These are phyloP conservation scores for Aspergillus tamarii DNA, from an alignment of 2,329 filamentous ascomycete genomes.

Conservation along the genomic window DNA sequence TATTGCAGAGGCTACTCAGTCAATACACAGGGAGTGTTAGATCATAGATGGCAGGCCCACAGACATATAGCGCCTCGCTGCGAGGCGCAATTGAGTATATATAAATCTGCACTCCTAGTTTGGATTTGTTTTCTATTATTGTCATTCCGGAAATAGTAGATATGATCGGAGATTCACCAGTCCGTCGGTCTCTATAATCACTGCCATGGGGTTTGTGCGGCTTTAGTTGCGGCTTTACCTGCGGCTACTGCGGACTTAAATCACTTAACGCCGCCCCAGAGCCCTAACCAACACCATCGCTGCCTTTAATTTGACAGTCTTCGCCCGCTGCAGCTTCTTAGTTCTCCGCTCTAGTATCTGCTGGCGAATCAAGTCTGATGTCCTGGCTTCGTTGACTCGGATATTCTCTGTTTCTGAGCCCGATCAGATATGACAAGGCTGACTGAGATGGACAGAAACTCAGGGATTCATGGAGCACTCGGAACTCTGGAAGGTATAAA, in stretches of 20 bases:
- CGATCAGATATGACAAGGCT: constrained; percentile 9
- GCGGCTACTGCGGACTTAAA: constrained; percentile 18
- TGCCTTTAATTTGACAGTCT: background rate
- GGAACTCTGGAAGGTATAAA: constrained; percentile 20
- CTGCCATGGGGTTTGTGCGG: constrained; percentile 15
- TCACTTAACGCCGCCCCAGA: constrained; percentile 11
- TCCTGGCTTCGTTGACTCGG: background rate
- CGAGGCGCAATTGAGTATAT: background rate
- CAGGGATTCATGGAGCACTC: constrained; percentile 1
- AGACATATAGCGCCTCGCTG: background rate
- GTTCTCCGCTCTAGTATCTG: background rate
- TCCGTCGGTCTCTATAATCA: background rate
- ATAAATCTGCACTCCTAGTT: background rate
- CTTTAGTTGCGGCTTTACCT: background rate
- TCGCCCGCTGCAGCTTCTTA: background rate
- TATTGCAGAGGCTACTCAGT: too few relatives aligned
- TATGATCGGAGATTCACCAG: background rate
- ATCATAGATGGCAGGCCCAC: background rate
- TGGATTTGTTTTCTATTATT: background rate
- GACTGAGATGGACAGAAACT: constrained; percentile 6
- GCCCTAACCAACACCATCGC: background rate
- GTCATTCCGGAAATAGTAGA: constrained; percentile 10
- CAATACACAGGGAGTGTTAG: background rate
- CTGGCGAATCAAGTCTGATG: constrained; percentile 6
- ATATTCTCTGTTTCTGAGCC: background rate